These are phyloP conservation scores for Fusarium keratoplasticum DNA, from an alignment of 2,329 filamentous ascomycete species.

Conservation along the genomic window DNA sequence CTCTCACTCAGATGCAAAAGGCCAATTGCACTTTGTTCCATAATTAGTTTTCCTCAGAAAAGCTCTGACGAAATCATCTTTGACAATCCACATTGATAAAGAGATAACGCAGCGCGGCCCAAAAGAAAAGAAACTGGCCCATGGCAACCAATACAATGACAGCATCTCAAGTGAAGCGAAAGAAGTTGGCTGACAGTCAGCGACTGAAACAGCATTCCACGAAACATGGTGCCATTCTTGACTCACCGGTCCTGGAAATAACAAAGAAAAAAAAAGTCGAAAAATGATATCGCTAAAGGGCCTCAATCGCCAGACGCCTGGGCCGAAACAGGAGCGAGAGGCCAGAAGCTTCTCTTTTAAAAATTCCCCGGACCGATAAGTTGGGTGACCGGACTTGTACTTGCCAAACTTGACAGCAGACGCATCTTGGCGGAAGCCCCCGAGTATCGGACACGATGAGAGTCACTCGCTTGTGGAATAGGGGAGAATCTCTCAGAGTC, in stretches of 20 bases:
- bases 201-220: neutral
- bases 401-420: neutral
- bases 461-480: neutral
- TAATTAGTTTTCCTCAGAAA: neutral
- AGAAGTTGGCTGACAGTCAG: neutral
- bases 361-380: neutral
- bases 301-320: neutral
- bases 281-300: constrained; percentile 1
- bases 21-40: neutral
- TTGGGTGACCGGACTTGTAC: constrained; percentile 1
- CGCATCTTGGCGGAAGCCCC: neutral
- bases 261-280: neutral
- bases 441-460: neutral
- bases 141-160: neutral
- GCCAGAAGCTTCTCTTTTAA: neutral
- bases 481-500: neutral
- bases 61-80: neutral
- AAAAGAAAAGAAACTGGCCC: neutral
- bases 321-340: neutral
- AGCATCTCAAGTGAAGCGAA: neutral
- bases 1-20: neutral
- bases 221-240: neutral
- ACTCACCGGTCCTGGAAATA: neutral
- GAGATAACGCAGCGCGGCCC: neutral
- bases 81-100: neutral